Base-by-base conservation (phyloP, 306 rosid species). In the Prunus dulcis region DNA sequence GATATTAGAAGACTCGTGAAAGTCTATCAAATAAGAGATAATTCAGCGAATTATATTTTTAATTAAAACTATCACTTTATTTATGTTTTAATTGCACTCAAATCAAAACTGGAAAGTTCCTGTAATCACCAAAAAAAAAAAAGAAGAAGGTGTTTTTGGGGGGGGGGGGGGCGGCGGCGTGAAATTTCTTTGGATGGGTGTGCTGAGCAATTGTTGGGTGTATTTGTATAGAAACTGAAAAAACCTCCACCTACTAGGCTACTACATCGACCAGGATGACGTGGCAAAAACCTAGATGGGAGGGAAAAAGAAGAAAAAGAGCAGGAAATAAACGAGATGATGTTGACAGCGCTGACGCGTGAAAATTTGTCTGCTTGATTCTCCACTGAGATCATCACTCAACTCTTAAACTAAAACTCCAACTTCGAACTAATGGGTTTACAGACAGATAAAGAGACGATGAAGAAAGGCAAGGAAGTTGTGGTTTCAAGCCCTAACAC, bases 391-490 rank as follows among this genome's bases (percentile, higher is more conserved):
- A 34, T 20, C 61, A 9, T 3, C 25, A 20, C 61, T 2, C 13
- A 34, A 46, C 19, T 53, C 52, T 47, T 15, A 32, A 32, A 32
- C 38, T 32, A 32, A 22, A 12, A 12, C 62, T 56, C 57, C 20
- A 52, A 20, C 9, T 3, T 22, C 76, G 10, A 23, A 34, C 49
- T 64, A 18, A 38, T 64, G 69, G 49, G 49, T 15, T 32, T 64
- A n/a, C 69, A 18, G 27, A 41, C 18, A 14, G 66, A 53, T 12
- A 28, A 6, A 6, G 34, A 63, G 51, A 75, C 3, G 45, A 88
- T 73, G 86, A 83, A 70, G 79, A 87, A 87, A 81, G 85, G 15
- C 49, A 80, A 83, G 71, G 82, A 15, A 25, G 79, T 77, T n/a
- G 57, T 72, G 13, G 74, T 70, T 3, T 17, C 85, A 1, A 75